Evolutionary conservation across 2,329 filamentous ascomycete species (phyloP), one percentile per base, ranked within the genome.

Genomic region (Trichoderma citrinoviride): DNA sequence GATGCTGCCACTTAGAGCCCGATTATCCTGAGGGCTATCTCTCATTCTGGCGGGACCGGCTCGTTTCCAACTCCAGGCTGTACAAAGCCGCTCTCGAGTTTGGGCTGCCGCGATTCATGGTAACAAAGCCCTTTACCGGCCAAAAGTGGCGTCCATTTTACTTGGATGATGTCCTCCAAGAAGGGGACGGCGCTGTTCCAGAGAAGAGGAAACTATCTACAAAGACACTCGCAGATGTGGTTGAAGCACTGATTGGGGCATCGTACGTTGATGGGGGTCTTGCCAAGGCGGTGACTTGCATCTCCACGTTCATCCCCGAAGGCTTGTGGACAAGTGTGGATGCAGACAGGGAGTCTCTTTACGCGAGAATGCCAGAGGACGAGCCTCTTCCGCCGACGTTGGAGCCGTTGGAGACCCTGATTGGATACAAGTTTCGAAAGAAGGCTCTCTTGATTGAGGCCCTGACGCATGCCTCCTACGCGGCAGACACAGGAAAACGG

Each of bases 151-250:
- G 81, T 2, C 89, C 91, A 0, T 76, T 83, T 0, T 90, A 90
- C 67, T 78, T 81, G 3, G 75, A 80, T 3, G 72, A 77, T 5
- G 67, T 77, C n/a, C 58, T 77, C 3, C 53, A 72, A 3, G 40
- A 67, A 46, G 63, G 66, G 56, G 17, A 21, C 3, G 17, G 10
- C 8, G 10, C 21, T 5, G 15, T 67, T 53, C n/a, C 25, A 1
- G 41, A 58, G 6, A 23, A 41, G 40, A 76, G 81, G 6, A 71
- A 73, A 15, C 73, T 93, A 37, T 90, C 91, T 0, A 90, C 87
- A 1, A 98, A 98, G 73, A 86, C 86, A 0, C 83, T 97, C 7
- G 94, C 94, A 3, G 94, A 98, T 71, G 88, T 97, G 0, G 84
- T 97, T 0, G 94, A 98, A 68, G 86, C 93, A 0, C 80, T 97